Evolutionary conservation across 805 yeast species (phyloP), one percentile per base, ranked within the genome.

Genomic region (baker's yeast (Saccharomyces cerevisiae)): DNA sequence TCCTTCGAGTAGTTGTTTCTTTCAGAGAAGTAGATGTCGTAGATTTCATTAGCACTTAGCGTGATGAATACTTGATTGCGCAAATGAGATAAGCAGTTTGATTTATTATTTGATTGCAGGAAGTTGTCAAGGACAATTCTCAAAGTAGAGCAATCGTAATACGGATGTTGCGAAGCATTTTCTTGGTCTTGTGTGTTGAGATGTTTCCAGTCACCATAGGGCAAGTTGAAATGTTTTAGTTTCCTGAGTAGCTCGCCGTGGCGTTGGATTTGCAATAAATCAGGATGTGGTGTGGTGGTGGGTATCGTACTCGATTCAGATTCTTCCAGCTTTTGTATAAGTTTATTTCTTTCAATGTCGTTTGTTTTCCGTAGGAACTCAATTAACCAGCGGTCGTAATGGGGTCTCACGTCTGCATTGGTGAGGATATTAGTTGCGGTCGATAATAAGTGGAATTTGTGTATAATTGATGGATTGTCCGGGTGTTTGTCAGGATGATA

Each of bases 401-500:
- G 51, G 3, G 51, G 49, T 14, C 64, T 59, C 41, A 43, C 46
- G 9, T 48, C 31, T 2, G 57, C 56, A 48, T 66, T 61, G 2
- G 61, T 47, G 27, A 71, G 61, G 13, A 64, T 59, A 24, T 55
- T 56, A 11, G 61, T 51, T 0, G 75, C 75, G 32, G 58, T 57
- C 10, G 59, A 58, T n/a, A 71, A 48, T 22, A 48, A 50, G 21
- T 59, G 63, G 55, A 71, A 72, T 50, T 49, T 59, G 14, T 60
- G 65, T 2, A 55, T 54, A 0, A 61, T 59, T 3, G 48, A 55
- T 17, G 56, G 48, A 17, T 55, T 58, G 9, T 52, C 54, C 2
- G 56, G 55, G 22, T 56, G 58, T 47, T 66, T 66, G 53, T 66
- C 70, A 2, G 70, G 70, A 52, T 66, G 70, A 51, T 59, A 61